Percentiles rank a stretch among this genome's conserved stretches.
Evolutionary conservation across 305 asterid species (phyloP).

Genomic region (Vinca major): DNA sequence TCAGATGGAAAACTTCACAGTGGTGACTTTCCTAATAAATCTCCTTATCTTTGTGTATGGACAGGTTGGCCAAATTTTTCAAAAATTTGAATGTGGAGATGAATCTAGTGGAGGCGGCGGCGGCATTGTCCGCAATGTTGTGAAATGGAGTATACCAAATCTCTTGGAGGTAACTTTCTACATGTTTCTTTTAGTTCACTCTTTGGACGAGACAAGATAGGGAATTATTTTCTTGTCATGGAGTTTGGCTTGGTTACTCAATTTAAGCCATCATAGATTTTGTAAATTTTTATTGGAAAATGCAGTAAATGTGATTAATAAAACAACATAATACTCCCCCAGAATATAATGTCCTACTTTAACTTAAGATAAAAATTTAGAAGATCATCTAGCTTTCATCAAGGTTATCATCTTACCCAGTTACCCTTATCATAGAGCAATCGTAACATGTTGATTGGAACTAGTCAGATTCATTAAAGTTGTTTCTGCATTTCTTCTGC

Average conservation of each 20-base stretch:
- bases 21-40: neutral
- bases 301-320: neutral
- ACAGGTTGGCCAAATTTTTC: slow-evolving; percentile 72
- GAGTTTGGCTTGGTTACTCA: neutral
- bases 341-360: too few relatives aligned
- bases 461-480: neutral
- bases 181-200: neutral
- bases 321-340: neutral
- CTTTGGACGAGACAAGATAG: neutral
- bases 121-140: slow-evolving; percentile 66
- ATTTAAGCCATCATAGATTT: neutral
- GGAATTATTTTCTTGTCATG: neutral
- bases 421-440: neutral
- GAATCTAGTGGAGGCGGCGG: slow-evolving; percentile 36
- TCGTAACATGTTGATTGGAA: neutral
- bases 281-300: neutral
- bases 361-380: neutral
- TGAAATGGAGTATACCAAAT: slow-evolving; percentile 67
- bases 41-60: slow-evolving; percentile 3
- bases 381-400: too few relatives aligned
- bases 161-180: slow-evolving; percentile 48
- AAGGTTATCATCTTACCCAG: neutral
- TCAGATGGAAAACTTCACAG: too few relatives aligned
- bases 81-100: slow-evolving; percentile 63
- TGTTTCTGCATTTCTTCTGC: slow-evolving; percentile 3